A percentile compares a stretch with the other conserved stretches of the same genome.
Evolutionary conservation across 2,329 filamentous ascomycete genomes (phyloP).

Genomic region (Talaromyces funiculosus): DNA sequence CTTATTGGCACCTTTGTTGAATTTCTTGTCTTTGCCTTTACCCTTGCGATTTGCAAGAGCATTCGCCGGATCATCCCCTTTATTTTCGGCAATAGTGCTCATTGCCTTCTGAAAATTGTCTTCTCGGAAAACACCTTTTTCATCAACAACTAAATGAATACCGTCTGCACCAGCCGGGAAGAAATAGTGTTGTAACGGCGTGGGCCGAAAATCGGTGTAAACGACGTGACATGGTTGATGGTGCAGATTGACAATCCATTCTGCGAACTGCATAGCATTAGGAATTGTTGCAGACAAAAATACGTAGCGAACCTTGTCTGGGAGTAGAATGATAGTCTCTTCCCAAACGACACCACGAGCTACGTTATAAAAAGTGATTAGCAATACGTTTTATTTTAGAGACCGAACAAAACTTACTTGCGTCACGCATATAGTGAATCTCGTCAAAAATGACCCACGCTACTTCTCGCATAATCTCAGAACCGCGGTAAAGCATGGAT

Average conservation of each 20-base stretch:
- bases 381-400: neutral
- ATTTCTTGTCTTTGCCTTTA: constrained; percentile 85
- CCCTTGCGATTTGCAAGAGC: constrained; percentile 74
- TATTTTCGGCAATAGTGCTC: constrained; percentile 79
- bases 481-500: constrained; percentile 96
- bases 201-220: constrained; percentile 96
- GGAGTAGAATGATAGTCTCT: constrained; percentile 95
- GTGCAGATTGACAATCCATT: constrained; percentile 98
- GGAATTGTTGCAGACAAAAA: constrained; percentile 97
- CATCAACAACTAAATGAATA: constrained; percentile 90
- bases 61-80: constrained; percentile 77
- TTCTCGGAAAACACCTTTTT: constrained; percentile 93
- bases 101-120: constrained; percentile 98
- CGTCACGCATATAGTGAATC: constrained; percentile 97
- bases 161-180: constrained; percentile 90
- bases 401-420: constrained; percentile 40
- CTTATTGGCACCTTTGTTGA: constrained; percentile 74
- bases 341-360: constrained; percentile 96
- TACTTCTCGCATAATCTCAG: constrained; percentile 98
- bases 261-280: constrained; percentile 97
- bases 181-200: constrained; percentile 95
- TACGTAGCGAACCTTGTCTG: constrained; percentile 97
- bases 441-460: constrained; percentile 98
- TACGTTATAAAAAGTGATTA: constrained; percentile 20
- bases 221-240: constrained; percentile 97